Percentiles rank a stretch among this genome's conserved stretches.
Evolutionary conservation across 106 monocot species (phyloP).

Genomic region (Dendrobium officinale): DNA sequence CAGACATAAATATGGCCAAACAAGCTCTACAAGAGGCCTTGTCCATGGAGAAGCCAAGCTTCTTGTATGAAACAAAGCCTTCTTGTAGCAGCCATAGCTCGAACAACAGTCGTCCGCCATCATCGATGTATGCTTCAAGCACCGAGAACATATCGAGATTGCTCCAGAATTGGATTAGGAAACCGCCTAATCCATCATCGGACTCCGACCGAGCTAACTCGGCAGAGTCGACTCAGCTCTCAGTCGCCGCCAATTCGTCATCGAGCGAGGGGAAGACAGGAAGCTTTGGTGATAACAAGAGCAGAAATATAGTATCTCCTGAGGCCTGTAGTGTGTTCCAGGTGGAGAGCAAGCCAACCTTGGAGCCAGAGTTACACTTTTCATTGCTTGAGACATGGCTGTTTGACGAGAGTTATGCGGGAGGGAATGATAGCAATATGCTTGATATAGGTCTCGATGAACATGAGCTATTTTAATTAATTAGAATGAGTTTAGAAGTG

Average conservation of each 20-base stretch:
- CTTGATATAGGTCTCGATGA: background rate
- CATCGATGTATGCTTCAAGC: slow-evolving; percentile 10
- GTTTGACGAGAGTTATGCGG: slow-evolving; percentile 9
- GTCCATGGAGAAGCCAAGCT: background rate
- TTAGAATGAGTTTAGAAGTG: too few species aligned
- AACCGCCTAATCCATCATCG: background rate
- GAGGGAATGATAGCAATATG: background rate
- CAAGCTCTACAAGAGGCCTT: slow-evolving; percentile 15
- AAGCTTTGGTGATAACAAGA: background rate
- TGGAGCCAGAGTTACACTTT: slow-evolving; percentile 2
- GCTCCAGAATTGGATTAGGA: slow-evolving; percentile 10
- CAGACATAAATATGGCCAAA: slow-evolving; percentile 18
- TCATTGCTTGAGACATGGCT: slow-evolving; percentile 19
- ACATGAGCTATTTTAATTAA: background rate
- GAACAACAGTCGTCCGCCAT: background rate
- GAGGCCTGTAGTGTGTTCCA: background rate
- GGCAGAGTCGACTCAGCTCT: too few species aligned
- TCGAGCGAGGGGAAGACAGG: background rate
- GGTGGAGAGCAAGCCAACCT: slow-evolving; percentile 8
- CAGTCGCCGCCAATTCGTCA: background rate
- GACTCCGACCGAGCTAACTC: background rate
- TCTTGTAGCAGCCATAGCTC: background rate
- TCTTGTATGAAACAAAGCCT: background rate
- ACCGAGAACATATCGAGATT: slow-evolving; percentile 9
- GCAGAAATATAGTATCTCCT: slow-evolving; percentile 1